Evolutionary conservation across 2,329 filamentous ascomycete species (phyloP).

Genomic region (Exophiala lecanii-corni): DNA sequence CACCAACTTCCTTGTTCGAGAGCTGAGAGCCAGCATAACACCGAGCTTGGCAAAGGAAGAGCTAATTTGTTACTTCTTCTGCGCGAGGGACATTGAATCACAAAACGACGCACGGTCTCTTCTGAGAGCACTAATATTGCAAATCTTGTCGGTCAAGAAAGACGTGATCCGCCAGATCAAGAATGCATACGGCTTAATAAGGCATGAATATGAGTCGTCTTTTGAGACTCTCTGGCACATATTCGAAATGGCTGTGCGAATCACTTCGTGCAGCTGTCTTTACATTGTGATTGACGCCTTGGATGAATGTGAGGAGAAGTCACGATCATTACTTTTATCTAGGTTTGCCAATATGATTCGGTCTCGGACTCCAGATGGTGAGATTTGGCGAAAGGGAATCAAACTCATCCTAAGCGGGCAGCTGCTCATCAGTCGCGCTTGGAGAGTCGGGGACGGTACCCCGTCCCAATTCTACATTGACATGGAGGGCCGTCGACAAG

Average conservation of each 20-base stretch:
- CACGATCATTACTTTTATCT: conserved; percentile 7
- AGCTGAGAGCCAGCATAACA: conserved; percentile 6
- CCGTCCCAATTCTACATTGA: conserved; percentile 11
- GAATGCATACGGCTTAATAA: conserved; percentile 5
- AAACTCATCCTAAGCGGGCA: conserved; percentile 16
- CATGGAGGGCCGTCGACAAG: conserved; percentile 12
- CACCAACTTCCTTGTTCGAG: conserved; percentile 12
- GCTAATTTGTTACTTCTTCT: conserved; percentile 15
- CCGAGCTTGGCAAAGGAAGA: conserved; percentile 5
- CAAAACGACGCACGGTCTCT: conserved; percentile 12
- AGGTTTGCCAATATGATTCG: conserved; percentile 6
- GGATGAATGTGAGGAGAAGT: conserved; percentile 16
- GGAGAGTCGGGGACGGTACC: conserved; percentile 3
- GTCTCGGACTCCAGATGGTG: conserved; percentile 2
- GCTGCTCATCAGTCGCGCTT: conserved; percentile 8
- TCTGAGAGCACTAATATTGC: conserved; percentile 7
- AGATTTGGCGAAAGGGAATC: conserved; percentile 6
- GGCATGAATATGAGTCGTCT: conserved; percentile 7
- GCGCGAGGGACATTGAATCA: conserved; percentile 9
- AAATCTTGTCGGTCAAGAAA: conserved; percentile 10
- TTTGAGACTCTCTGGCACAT: conserved; percentile 14
- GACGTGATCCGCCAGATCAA: conserved; percentile 15
- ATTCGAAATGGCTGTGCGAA: conserved; percentile 8
- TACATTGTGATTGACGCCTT: conserved; percentile 18
- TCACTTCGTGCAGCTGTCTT: conserved; percentile 5